Percentiles rank a stretch among this genome's conserved stretches.
Conservation (phyloP, 805 yeast species). For the Soucietia sequanensis region DNA sequence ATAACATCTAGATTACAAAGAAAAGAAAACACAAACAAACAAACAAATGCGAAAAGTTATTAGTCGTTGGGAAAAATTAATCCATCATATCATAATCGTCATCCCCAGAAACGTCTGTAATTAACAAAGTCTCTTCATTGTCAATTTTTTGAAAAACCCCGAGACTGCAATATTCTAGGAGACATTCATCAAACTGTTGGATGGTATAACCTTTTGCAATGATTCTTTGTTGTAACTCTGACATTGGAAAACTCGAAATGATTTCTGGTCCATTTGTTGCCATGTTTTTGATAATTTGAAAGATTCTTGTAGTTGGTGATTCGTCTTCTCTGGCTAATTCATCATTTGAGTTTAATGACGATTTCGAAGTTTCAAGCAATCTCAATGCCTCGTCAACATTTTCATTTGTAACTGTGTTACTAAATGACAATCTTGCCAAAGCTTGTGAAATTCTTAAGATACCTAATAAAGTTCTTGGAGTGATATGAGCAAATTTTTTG, state of each 20-base stretch:
- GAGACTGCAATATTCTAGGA: slow-evolving; percentile 67
- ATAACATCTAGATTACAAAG: background rate
- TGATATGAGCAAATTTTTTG: slow-evolving; percentile 83
- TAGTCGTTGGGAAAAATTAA: too few relatives aligned
- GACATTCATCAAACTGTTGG: slow-evolving; percentile 71
- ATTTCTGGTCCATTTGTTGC: slow-evolving; percentile 38
- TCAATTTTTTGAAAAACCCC: slow-evolving; percentile 77
- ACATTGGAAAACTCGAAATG: slow-evolving; percentile 30
- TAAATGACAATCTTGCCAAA: slow-evolving; percentile 83
- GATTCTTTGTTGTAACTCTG: slow-evolving; percentile 57
- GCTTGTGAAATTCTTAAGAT: slow-evolving; percentile 93
- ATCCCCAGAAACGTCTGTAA: slow-evolving; percentile 45
- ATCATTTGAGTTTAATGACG: slow-evolving; percentile 63
- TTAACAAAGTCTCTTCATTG: slow-evolving; percentile 62
- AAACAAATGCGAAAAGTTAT: too few relatives aligned
- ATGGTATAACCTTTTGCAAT: slow-evolving; percentile 83
- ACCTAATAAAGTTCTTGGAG: slow-evolving; percentile 93
- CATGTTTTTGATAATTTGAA: slow-evolving; percentile 63
- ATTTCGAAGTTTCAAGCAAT: slow-evolving; percentile 80
- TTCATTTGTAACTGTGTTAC: slow-evolving; percentile 61
- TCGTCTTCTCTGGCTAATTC: slow-evolving; percentile 56
- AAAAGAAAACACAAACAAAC: background rate
- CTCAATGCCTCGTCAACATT: slow-evolving; percentile 97
- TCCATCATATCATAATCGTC: slow-evolving; percentile 29
- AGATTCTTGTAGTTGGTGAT: slow-evolving; percentile 66